phyloP scores from a whole-genome alignment of 768 basidiomycete genomes.

The Paxillus rubicundulus region DNA sequence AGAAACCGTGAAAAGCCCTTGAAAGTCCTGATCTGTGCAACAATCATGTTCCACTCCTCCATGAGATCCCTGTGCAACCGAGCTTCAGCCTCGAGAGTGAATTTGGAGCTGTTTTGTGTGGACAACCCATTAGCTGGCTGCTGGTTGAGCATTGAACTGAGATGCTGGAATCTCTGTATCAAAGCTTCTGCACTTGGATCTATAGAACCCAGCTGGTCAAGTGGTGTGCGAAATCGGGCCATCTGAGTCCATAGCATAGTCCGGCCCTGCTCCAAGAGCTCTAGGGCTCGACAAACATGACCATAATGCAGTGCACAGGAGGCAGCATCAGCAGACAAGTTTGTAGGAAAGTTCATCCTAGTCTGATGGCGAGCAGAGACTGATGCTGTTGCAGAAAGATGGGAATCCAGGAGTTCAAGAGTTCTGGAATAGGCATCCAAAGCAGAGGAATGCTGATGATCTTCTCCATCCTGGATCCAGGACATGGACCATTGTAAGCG shows the following conservation, averaged over 20 bases:
- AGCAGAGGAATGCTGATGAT: background rate
- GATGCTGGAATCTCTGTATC: slow-evolving; percentile 6
- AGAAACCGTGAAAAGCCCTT: slow-evolving; percentile 18
- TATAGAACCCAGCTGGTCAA: slow-evolving; percentile 17
- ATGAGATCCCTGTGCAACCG: slow-evolving; percentile 4
- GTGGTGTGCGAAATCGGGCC: slow-evolving; percentile 22
- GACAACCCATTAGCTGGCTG: background rate
- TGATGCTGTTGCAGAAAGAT: background rate
- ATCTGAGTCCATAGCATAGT: slow-evolving; percentile 28
- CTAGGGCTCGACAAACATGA: slow-evolving; percentile 16
- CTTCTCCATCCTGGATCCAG: background rate
- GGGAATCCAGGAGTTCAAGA: background rate
- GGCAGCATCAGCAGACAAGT: slow-evolving; percentile 1
- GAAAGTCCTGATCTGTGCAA: slow-evolving; percentile 8
- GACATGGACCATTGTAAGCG: too few relatives aligned
- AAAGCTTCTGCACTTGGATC: background rate
- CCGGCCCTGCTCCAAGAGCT: slow-evolving; percentile 30
- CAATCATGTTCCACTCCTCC: slow-evolving; percentile 1
- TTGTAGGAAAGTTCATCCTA: background rate
- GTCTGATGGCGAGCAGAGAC: background rate
- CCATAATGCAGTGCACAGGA: slow-evolving; percentile 13
- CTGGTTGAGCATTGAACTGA: slow-evolving; percentile 7
- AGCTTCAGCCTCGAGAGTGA: background rate
- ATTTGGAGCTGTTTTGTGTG: background rate
- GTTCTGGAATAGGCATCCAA: slow-evolving; percentile 1